Percentiles rank a stretch among this genome's conserved stretches.
These are phyloP conservation scores for Postia placenta DNA, from an alignment of 768 basidiomycete genomes.

Conservation along the genomic window DNA sequence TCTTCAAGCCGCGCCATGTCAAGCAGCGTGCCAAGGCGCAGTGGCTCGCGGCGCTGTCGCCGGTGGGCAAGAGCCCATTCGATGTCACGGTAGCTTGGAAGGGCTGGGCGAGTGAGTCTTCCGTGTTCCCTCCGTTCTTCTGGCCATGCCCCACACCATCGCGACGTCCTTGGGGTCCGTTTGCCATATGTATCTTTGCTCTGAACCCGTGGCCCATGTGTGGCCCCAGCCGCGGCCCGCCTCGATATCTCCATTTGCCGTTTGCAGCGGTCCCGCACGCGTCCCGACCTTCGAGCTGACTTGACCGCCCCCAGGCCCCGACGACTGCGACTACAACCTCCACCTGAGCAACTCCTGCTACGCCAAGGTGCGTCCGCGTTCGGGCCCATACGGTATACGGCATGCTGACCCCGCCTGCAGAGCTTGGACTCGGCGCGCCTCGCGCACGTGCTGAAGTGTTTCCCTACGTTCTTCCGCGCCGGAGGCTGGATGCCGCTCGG, in stretches of 20 bases:
- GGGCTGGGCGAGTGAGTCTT: constrained; percentile 51
- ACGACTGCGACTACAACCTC: constrained; percentile 68
- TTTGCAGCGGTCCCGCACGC: no score
- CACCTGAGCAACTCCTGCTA: constrained; percentile 83
- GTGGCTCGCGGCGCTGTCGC: constrained; percentile 44
- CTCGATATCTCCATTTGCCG: no score
- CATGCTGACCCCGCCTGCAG: no score
- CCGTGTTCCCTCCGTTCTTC: not conserved
- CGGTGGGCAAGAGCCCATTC: constrained; percentile 55
- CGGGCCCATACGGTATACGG: no score
- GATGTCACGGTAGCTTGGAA: constrained; percentile 33
- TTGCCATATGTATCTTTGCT: no score
- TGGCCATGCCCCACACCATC: no score
- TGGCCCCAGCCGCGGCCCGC: no score
- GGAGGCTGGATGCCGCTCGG: constrained; percentile 61
- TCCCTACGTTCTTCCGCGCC: constrained; percentile 50
- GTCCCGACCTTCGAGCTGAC: not conserved
- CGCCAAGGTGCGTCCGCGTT: constrained; percentile 53
- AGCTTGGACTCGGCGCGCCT: constrained; percentile 34
- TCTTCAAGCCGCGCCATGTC: constrained; percentile 24
- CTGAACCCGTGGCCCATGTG: no score
- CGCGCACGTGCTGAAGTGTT: constrained; percentile 40
- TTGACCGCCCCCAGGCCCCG: constrained; percentile 39
- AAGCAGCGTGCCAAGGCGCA: constrained; percentile 20
- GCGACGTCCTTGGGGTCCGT: no score